Base-by-base conservation (phyloP, 306 rosid species). In the Sophora flavescens region DNA sequence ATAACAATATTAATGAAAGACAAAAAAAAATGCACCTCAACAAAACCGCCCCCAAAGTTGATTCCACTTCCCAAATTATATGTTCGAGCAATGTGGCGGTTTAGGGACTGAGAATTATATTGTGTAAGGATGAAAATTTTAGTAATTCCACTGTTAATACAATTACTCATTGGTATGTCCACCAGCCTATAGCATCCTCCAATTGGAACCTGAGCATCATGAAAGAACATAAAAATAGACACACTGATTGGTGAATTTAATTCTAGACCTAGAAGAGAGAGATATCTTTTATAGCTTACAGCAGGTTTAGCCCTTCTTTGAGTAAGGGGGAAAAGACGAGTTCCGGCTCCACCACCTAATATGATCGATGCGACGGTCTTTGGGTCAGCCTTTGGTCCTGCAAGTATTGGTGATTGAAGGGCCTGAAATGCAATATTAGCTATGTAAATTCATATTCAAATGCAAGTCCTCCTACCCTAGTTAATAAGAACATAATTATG, bases 261-360 rank as follows among this genome's bases (percentile, higher is more conserved):
- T 53, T 45, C 70, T 32, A 68, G 44, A 51, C 69, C 51, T 41
- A n/a, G 38, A 70, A 72, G 15, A 42, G 38, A 32, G 68, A 13
- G 22, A 54, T 72, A 47, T 67, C 41, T 13, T 54, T 10, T 77
- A 72, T 30, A 54, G 59, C 80, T 68, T 80, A 86, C 89, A 56
- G 89, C 89, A 42, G 89, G 89, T 47, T 86, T 86, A 72, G 89
- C 89, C 75, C 89, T 83, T 77, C 63, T 86, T 57, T 86, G 83
- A 76, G 89, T 86, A 26, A 86, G 89, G 17, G 89, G 89, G 33
- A 83, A 86, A 22, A 86, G 74, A 42, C 89, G 89, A 62, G 87
- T 86, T 68, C 89, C 89, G 15, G 87, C 89, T 68, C 89, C 89
- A 68, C 89, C 89, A 17, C 89, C 85, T 73, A 86, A 83, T 76